Evolutionary conservation across 208 protist genomes (phyloP).

Genomic region (Trichomonas tenax): DNA sequence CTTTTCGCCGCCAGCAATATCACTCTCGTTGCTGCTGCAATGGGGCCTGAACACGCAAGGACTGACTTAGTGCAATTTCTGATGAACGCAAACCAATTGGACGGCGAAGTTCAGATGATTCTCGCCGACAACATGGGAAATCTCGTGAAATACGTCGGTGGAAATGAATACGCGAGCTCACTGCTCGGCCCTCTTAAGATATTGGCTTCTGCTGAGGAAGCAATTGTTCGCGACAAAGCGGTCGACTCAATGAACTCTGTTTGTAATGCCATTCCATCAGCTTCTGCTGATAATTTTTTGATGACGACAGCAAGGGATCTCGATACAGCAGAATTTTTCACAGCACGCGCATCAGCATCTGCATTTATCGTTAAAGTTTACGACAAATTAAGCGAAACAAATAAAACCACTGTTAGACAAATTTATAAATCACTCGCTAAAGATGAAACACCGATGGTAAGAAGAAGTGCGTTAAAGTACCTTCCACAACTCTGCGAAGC

Average conservation of each 20-base stretch:
- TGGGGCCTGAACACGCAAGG: background rate
- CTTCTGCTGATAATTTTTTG: background rate
- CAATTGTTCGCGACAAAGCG: background rate
- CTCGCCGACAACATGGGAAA: background rate
- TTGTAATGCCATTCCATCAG: background rate
- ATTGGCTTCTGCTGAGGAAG: background rate
- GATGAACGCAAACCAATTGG: background rate
- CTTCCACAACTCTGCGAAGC: background rate
- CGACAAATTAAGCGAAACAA: background rate
- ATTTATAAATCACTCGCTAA: background rate
- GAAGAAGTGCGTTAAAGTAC: background rate
- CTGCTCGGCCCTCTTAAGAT: background rate
- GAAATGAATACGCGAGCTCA: background rate
- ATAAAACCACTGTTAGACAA: background rate
- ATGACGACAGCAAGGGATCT: background rate
- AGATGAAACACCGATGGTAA: conserved; percentile 14
- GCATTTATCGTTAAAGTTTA: background rate
- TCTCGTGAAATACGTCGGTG: background rate
- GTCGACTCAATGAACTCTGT: background rate
- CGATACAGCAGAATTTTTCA: background rate
- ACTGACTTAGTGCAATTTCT: background rate
- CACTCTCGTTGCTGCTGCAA: background rate
- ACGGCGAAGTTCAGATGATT: conserved; percentile 14
- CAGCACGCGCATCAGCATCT: background rate
- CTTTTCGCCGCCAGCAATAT: background rate